Base-by-base conservation (phyloP, 2,329 filamentous ascomycete genomes). In the Alternaria conjuncta region DNA sequence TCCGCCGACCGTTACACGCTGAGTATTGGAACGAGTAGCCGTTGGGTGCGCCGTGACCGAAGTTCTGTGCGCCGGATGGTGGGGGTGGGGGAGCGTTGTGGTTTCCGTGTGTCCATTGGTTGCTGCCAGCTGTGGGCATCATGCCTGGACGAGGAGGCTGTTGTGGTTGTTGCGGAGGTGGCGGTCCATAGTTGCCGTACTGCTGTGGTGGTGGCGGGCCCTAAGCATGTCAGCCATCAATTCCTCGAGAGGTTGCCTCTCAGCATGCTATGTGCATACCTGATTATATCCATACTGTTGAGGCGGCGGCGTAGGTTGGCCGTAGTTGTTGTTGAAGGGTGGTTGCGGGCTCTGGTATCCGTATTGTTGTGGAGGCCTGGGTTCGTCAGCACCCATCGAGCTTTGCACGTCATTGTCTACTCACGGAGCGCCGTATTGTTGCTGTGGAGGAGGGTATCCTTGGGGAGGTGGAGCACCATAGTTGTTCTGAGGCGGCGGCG, bases 1-100 rank as follows among this genome's bases (percentile, higher is more conserved):
- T 97, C 77, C 94, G 86, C 73, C 90, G 89, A 49, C 94, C 95
- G 6, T 92, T 96, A 79, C 94, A 98, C 70, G 91, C 91, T 50
- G 94, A 97, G 81, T 97, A 97, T 80, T 95, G 92, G 81, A 94
- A 98, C 47, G 86, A 88, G 80, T 97, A 97, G 72, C 86, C 86
- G 67, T 89, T 86, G 18, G 94, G 94, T 13, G 94, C 94, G 61
- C 93, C 94, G 65, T 89, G 85, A 60, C 94, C 77, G 45, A 81
- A 81, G 57, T 72, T 69, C 61, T 67, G 90, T 85, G 57, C 86
- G 83, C 61, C 84, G 78, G 18, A 72, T 18, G 91, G 90, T 8
- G 92, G 92, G 55, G 90, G 87, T 3, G 89, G 85, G 55, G 92
- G 92, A 9, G 83, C 86, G 68, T 79, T 79, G 55, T 85, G 84